Base-by-base conservation (phyloP, 345 rosid species). In the Trapa bicornis region DNA sequence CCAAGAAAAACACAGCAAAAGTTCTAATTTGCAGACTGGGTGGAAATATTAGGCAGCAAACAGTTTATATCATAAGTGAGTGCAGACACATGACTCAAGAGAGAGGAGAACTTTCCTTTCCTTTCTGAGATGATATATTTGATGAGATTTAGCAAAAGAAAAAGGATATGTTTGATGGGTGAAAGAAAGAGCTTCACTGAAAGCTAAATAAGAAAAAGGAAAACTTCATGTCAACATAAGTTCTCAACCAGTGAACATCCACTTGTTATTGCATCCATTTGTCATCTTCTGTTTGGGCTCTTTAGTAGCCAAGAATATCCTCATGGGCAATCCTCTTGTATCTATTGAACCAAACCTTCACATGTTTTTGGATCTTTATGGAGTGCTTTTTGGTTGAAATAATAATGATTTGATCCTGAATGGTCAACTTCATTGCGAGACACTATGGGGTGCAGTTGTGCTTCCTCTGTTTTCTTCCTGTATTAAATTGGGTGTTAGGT, bases 401-500 rank as follows among this genome's bases (percentile, higher is more conserved):
- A 22, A 22, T 22, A 50, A 50, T 50, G 54, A 10, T 58, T 3
- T 61, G 16, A 7, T 61, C 22, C 42, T 12, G 33, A 60, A 16
- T 6, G 15, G 60, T 29, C 53, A 72, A 10, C 60, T 37, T 66
- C 43, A 61, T 11, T 67, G 43, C 33, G 65, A 57, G 35, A 35
- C 47, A 47, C 41, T 16, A 29, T 58, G 60, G 39, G 42, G 76
- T 63, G 64, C 38, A 71, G 76, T 74, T 64, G 82, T 77, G 80
- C 41, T 67, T 54, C 67, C 29, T 66, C 71, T 86, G 87, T 81
- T 80, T 70, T 80, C 75, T 80, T 81, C 69, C 65, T 67, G 58
- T 84, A 73, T 76, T 81, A 57, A 77, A 82, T 58, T 56, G 69
- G 75, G 81, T 70, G 74, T 84, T 84, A 77, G 87, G 84, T 86